Percentiles rank a stretch among this genome's conserved stretches.
Conservation (phyloP, 2,329 filamentous ascomycete genomes). For the Myriosclerotinia curreyana region DNA sequence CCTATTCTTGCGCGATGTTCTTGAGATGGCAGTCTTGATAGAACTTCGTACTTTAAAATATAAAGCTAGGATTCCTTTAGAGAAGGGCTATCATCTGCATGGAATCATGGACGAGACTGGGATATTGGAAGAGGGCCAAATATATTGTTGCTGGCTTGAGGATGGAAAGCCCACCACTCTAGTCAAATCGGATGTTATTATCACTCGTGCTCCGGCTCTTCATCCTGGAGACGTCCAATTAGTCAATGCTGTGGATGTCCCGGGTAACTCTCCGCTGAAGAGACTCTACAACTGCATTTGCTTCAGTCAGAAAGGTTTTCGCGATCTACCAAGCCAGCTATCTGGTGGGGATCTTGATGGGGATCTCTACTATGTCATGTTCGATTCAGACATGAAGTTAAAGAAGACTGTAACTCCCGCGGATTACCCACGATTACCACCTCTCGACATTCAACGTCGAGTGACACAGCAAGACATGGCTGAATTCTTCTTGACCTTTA, state of each 20-base stretch:
- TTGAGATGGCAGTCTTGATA: conserved; percentile 68
- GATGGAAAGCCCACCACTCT: conserved; percentile 31
- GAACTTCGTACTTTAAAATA: conserved; percentile 75
- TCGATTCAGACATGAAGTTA: conserved; percentile 55
- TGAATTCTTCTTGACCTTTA: conserved; percentile 76
- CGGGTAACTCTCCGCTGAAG: conserved; percentile 56
- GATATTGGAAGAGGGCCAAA: conserved; percentile 61
- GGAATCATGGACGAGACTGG: conserved; percentile 82
- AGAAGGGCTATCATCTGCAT: conserved; percentile 70
- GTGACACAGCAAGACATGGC: conserved; percentile 67
- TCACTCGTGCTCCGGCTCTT: conserved; percentile 77
- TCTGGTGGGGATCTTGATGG: conserved; percentile 83
- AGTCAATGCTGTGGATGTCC: conserved; percentile 60
- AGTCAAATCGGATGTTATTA: conserved; percentile 43
- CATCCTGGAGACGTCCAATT: conserved; percentile 78
- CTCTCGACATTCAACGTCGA: conserved; percentile 56
- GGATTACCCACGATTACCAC: conserved; percentile 61
- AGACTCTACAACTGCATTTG: conserved; percentile 70
- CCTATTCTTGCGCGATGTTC: conserved; percentile 63
- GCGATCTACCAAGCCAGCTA: conserved; percentile 75
- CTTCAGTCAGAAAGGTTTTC: conserved; percentile 67
- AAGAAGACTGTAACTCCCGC: conserved; percentile 54
- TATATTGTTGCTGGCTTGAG: conserved; percentile 59
- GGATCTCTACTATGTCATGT: conserved; percentile 78
- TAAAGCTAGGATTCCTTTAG: conserved; percentile 69